Conservation (phyloP, 2,329 filamentous ascomycete species). For the Aspergillus fischeri region DNA sequence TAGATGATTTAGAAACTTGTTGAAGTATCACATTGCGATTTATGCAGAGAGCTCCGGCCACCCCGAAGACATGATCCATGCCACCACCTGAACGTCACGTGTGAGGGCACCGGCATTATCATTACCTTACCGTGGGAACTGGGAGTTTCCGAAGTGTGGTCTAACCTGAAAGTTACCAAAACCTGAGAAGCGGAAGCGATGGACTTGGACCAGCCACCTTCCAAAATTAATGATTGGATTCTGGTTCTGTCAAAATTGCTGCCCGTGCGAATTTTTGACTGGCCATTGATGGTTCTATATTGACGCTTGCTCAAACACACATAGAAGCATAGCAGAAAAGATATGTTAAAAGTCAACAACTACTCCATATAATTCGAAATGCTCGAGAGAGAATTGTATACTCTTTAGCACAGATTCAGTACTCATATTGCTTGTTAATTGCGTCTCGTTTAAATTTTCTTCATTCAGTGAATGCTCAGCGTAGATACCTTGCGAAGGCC, state of each 20-base stretch:
- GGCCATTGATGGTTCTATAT: neutral
- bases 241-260: neutral
- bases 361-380: neutral
- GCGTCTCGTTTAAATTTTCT: neutral
- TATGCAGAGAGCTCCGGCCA: neutral
- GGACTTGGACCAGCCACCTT: neutral
- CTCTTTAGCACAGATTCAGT: neutral
- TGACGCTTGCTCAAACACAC: neutral
- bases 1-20: neutral
- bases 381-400: neutral
- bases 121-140: neutral
- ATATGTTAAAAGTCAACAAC: neutral
- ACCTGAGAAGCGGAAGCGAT: neutral
- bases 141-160: neutral
- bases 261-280: neutral
- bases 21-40: neutral
- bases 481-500: conserved; percentile 7
- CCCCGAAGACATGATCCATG: neutral
- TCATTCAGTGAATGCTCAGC: conserved; percentile 4
- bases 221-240: neutral
- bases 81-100: neutral
- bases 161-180: neutral
- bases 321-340: neutral
- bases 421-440: neutral
- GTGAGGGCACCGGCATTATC: neutral